Conservation (phyloP, 1,139 yeast species). For the Groenewaldozyma sp. region DNA sequence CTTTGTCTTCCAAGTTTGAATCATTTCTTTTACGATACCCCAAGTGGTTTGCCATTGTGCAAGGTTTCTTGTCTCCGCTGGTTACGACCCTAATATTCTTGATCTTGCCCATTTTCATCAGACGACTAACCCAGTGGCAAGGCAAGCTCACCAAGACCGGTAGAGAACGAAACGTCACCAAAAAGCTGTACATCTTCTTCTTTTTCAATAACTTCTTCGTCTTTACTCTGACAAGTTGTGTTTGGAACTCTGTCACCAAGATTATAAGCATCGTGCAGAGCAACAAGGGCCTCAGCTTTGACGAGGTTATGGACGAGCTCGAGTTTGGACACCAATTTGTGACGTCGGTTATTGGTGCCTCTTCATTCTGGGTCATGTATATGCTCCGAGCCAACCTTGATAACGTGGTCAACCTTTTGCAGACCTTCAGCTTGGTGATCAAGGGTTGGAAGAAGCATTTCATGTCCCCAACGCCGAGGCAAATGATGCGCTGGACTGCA, state of each 20-base stretch:
- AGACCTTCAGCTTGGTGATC: conserved; percentile 24
- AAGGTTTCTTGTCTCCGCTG: conserved; percentile 33
- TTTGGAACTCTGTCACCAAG: conserved; percentile 31
- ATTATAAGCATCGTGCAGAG: conserved; percentile 22
- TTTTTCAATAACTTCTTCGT: conserved; percentile 32
- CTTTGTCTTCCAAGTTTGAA: conserved; percentile 30
- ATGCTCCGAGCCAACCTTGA: conserved; percentile 29
- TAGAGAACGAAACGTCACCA: conserved; percentile 32
- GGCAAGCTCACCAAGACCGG: conserved; percentile 31
- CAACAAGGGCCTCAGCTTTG: conserved; percentile 16
- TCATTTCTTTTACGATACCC: conserved; percentile 24
- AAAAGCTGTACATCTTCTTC: conserved; percentile 32
- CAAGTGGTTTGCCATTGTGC: conserved; percentile 29
- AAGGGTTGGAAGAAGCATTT: conserved; percentile 24
- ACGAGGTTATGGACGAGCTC: conserved; percentile 19
- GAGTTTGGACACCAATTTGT: conserved; percentile 28
- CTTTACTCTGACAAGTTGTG: conserved; percentile 32
- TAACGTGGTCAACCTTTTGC: conserved; percentile 28
- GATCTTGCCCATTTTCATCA: conserved; percentile 30
- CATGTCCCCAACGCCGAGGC: conserved; percentile 32
- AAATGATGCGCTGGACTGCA: conserved; percentile 28
- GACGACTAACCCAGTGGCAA: conserved; percentile 32
- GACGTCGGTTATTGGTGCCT: conserved; percentile 31
- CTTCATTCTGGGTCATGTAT: conserved; percentile 37
- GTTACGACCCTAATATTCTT: conserved; percentile 30